These are phyloP conservation scores for Podaxis sp. DNA, from an alignment of 768 basidiomycete species.

Conservation along the genomic window DNA sequence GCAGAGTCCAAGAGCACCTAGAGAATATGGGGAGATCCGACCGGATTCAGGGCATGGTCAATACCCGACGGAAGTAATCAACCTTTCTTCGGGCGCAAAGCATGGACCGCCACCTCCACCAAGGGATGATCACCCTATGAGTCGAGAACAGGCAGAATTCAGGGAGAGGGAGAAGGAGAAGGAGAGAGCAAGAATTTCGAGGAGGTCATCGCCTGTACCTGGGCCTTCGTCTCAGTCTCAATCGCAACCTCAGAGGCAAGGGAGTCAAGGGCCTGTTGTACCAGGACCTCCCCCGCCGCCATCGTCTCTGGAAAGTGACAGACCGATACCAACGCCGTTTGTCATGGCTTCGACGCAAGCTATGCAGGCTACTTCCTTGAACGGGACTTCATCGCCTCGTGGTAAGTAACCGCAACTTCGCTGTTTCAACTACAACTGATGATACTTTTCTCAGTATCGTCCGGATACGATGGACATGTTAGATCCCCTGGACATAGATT, in stretches of 20 bases:
- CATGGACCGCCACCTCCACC: constrained; percentile 23
- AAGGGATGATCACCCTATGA: constrained; percentile 31
- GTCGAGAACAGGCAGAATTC: constrained; percentile 18
- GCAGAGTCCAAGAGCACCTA: constrained; percentile 16
- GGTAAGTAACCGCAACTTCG: constrained; percentile 13
- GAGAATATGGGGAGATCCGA: constrained; percentile 30
- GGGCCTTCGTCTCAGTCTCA: not conserved
- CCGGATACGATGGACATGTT: constrained; percentile 24
- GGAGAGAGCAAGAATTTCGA: constrained; percentile 10
- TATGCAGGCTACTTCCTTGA: constrained; percentile 22
- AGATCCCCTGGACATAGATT: constrained; percentile 43
- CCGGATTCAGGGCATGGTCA: constrained; percentile 34
- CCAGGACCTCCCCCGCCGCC: not conserved
- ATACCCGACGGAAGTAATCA: constrained; percentile 48
- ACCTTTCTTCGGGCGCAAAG: constrained; percentile 35
- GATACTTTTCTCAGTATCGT: constrained; percentile 10
- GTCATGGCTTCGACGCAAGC: constrained; percentile 45
- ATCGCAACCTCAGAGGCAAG: not conserved
- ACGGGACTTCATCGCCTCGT: constrained; percentile 29
- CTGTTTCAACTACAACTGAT: not conserved
- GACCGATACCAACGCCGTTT: constrained; percentile 51
- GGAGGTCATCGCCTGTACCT: constrained; percentile 14
- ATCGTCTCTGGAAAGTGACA: constrained; percentile 37
- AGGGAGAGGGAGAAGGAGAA: constrained; percentile 16
- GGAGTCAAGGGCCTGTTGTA: not conserved